Base-by-base conservation (phyloP, 2,329 filamentous ascomycete genomes). In the Aspergillus phoenicis region DNA sequence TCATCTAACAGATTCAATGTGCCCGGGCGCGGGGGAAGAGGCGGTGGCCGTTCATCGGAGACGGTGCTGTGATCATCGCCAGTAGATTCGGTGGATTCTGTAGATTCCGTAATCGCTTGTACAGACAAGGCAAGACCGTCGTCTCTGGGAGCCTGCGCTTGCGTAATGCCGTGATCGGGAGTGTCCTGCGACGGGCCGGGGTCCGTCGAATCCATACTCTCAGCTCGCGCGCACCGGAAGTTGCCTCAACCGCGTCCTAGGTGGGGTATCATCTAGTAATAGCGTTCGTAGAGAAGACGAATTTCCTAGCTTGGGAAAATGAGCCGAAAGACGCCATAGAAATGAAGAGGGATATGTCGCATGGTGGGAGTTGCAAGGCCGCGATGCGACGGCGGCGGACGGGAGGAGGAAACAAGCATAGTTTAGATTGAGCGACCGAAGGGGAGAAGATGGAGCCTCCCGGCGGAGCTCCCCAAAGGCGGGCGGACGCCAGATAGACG, bases 21-120 rank as follows among this genome's bases (percentile, higher is more conserved):
- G 36, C 72, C 77, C 22, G 80, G 80, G 51, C 81, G 75, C 11
- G 80, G 80, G 61, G 81, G 81, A 26, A 83, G 70, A 47, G 81
- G 77, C 28, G 81, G 81, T 26, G 77, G 76, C 53, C 69, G 65
- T 54, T 71, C 75, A 63, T 78, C 75, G 28, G 68, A 67, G 58
- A 70, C 72, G 22, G 62, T 48, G 36, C 67, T 71, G 47, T 61
- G 66, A 41, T 66, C 68, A 45, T 58, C 62, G 8, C 53, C 54
- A 3, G 52, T 52, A 24, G 49, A 47, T 62, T 64, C 67, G 55
- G 69, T 58, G 57, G 67, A 41, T 62, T 64, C 67, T 56, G 69
- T 58, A 57, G 67, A 41, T 36, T 10, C 11, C 33, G 33, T 36
- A 15, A 11, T 36, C 33, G 10, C 33, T 54, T 67, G 62, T 41